These are phyloP conservation scores for Silybum marianum DNA, from an alignment of 129 eudicot genomes.

Conservation along the genomic window DNA sequence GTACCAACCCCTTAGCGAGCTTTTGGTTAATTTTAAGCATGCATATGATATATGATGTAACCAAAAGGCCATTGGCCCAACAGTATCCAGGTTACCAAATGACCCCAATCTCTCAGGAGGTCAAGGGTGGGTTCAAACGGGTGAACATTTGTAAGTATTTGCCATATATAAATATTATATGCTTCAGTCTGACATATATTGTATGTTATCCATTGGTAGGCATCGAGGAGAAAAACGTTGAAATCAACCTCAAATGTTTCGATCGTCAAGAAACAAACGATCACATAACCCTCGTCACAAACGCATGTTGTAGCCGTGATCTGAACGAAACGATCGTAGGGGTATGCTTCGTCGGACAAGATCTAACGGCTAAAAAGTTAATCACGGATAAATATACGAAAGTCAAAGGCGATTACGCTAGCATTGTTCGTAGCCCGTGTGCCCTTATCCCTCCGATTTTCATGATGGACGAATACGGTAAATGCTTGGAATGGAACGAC, in stretches of 20 bases:
- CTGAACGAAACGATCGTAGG: conserved; percentile 55
- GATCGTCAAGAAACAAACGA: conserved; percentile 47
- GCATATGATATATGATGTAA: too few relatives aligned
- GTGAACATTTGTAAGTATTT: neutral
- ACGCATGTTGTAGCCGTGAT: conserved; percentile 88
- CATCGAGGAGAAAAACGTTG: conserved; percentile 64
- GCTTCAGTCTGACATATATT: neutral
- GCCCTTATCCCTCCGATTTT: conserved; percentile 83
- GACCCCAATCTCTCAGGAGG: neutral
- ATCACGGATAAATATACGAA: conserved; percentile 61
- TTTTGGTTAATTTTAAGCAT: too few relatives aligned
- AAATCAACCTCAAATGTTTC: conserved; percentile 60
- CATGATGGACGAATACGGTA: conserved; percentile 80
- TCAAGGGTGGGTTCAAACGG: neutral
- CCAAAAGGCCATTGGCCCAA: neutral
- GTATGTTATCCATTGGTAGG: conserved; percentile 45
- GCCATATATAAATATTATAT: neutral
- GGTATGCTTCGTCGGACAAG: conserved; percentile 86
- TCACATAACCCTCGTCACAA: conserved; percentile 57
- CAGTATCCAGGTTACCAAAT: neutral
- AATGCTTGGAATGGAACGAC: conserved; percentile 79
- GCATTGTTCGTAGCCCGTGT: conserved; percentile 61
- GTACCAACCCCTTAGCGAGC: too few relatives aligned
- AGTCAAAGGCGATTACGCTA: conserved; percentile 69
- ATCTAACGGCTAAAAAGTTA: conserved; percentile 60